These are phyloP conservation scores for Trichoderma simmonsii DNA, from an alignment of 2,329 filamentous ascomycete species.

Conservation along the genomic window DNA sequence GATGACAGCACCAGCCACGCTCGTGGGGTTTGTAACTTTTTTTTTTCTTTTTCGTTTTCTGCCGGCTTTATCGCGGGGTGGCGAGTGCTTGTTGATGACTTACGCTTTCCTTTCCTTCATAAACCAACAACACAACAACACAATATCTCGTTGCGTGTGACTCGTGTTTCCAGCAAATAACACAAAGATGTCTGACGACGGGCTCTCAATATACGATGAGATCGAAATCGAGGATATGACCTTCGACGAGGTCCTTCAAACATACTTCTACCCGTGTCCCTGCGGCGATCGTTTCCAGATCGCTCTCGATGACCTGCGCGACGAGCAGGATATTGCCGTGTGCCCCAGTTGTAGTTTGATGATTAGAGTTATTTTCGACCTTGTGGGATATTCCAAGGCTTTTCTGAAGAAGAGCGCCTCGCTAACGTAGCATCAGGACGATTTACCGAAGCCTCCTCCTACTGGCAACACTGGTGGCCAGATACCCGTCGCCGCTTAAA, in stretches of 20 bases:
- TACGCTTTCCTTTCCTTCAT: neutral
- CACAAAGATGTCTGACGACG: constrained; percentile 58
- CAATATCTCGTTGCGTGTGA: neutral
- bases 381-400: constrained; percentile 50
- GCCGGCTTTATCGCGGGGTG: neutral
- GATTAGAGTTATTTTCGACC: constrained; percentile 91
- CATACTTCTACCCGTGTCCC: constrained; percentile 95
- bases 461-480: constrained; percentile 33
- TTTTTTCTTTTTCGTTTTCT: neutral
- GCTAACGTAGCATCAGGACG: constrained; percentile 35
- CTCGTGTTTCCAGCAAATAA: neutral
- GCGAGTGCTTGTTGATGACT: neutral
- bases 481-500: constrained; percentile 42
- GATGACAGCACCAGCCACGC: constrained; percentile 17
- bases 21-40: constrained; percentile 27
- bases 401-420: neutral
- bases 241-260: constrained; percentile 74
- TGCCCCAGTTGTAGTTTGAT: constrained; percentile 97
- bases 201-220: constrained; percentile 84
- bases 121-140: neutral
- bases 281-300: constrained; percentile 98
- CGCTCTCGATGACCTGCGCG: constrained; percentile 74
- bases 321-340: constrained; percentile 91
- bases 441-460: constrained; percentile 41
- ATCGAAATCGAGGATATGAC: constrained; percentile 99